phyloP scores from a whole-genome alignment of 345 rosid species.

The Erodium maritimum region DNA sequence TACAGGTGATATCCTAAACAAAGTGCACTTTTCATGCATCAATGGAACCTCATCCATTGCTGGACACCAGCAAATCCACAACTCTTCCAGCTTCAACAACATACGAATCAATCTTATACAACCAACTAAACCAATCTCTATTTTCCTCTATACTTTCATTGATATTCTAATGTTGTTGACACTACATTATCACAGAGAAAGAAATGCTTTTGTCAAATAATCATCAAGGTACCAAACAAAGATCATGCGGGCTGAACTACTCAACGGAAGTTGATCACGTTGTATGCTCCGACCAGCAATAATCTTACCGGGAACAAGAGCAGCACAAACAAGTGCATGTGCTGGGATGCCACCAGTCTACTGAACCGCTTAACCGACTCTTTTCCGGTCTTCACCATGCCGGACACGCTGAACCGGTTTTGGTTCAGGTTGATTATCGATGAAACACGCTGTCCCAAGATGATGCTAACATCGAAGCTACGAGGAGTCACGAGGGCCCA shows the following conservation, averaged over 20 bases:
- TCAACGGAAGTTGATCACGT: constrained; percentile 25
- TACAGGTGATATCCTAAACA: too few species aligned
- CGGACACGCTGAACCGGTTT: constrained; percentile 39
- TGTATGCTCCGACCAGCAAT: constrained; percentile 45
- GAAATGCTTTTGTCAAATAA: not conserved
- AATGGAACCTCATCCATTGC: too few species aligned
- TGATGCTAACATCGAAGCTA: constrained; percentile 17
- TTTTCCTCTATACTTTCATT: not conserved
- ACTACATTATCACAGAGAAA: not conserved
- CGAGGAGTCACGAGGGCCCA: constrained; percentile 41
- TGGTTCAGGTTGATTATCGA: constrained; percentile 13
- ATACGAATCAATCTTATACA: too few species aligned
- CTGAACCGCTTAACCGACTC: constrained; percentile 57
- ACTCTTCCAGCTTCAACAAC: too few species aligned
- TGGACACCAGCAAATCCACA: too few species aligned
- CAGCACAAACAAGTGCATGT: constrained; percentile 69
- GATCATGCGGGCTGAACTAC: constrained; percentile 1
- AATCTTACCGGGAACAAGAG: constrained; percentile 57
- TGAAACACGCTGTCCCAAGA: constrained; percentile 24
- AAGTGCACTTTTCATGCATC: too few species aligned
- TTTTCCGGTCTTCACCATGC: constrained; percentile 47
- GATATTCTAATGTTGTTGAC: not conserved
- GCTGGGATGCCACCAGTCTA: constrained; percentile 67
- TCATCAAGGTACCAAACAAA: not conserved
- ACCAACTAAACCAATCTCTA: not conserved